phyloP scores from a whole-genome alignment of 345 rosid species.

The Zanthoxylum bungeanum region DNA sequence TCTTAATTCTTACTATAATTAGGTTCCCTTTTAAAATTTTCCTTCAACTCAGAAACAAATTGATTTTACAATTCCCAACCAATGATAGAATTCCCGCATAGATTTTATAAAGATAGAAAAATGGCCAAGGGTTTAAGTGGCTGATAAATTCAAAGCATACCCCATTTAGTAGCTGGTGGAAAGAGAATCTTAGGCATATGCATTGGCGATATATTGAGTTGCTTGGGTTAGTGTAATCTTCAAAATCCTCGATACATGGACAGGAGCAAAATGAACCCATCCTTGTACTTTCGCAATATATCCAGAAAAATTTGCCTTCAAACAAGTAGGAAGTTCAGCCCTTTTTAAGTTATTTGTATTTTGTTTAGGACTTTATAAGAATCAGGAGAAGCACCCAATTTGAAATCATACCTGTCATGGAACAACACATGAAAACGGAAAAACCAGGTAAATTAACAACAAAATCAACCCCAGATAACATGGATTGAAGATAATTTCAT shows the following conservation, averaged over 20 bases:
- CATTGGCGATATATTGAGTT: slow-evolving; percentile 51
- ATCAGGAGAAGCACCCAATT: neutral
- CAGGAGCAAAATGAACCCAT: slow-evolving; percentile 69
- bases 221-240: slow-evolving; percentile 43
- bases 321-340: neutral
- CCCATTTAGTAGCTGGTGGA: slow-evolving; percentile 52
- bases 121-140: neutral
- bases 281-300: slow-evolving; percentile 2
- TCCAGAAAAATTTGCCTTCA: slow-evolving; percentile 1
- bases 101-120: neutral
- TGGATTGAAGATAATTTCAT: neutral
- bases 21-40: neutral
- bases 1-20: neutral
- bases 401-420: slow-evolving; percentile 3
- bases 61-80: neutral
- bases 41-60: neutral
- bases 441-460: neutral
- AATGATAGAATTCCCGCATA: neutral
- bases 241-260: slow-evolving; percentile 48
- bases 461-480: neutral
- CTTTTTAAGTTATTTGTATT: neutral
- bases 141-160: slow-evolving; percentile 32
- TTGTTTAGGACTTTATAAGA: neutral
- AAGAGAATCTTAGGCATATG: slow-evolving; percentile 43
- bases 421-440: neutral